Evolutionary conservation across 768 basidiomycete genomes (phyloP), one percentile per base, ranked within the genome.

Genomic region (Guyanaporus albipodus): DNA sequence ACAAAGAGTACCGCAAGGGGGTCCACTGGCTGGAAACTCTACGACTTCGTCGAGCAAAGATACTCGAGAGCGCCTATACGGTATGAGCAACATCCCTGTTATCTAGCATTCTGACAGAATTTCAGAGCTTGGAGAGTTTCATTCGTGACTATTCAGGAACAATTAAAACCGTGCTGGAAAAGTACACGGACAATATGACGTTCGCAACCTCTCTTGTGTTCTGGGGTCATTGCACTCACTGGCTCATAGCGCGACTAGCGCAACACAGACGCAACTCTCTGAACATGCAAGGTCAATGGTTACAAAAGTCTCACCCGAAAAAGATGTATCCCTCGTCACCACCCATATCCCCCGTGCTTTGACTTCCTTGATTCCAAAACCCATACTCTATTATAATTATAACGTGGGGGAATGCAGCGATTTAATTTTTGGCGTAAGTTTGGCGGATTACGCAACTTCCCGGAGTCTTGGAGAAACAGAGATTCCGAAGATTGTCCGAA

Each of bases 11-110:
- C 59, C 75, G 92, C 22, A 87, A 85, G 54, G 91, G 82, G 27
- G 83, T 96, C 19, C 85, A 95, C 65, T 89, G 90, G 85, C 70
- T 92, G n/a, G 92, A 96, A 70, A 93, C 92, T 0, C 73, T 95
- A 29, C 74, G 93, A 28, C 72, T 95, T 29, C 78, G 86, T 31
- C 75, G 88, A 50, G 82, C 83, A 6, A 95, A 92, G 66, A 89
- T 83, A 31, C 66, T 94, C 27, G 82, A 91, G 58, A 80, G 82
- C 34, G 92, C 87, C 4, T 89, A 87, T 58, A 87, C 80, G 56
- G 91, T 85, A 52, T 53, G 76, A 39, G 34, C 33, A 38, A 7
- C 27, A 19, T 21, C 19, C 10, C 15, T 31, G n/a, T 46, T 23
- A n/a, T 38, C n/a, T 28, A 19, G 42, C 33, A 22, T 43, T 45